Evolutionary conservation across 2,329 filamentous ascomycete species (phyloP).

Genomic region (Penicillium sp.): DNA sequence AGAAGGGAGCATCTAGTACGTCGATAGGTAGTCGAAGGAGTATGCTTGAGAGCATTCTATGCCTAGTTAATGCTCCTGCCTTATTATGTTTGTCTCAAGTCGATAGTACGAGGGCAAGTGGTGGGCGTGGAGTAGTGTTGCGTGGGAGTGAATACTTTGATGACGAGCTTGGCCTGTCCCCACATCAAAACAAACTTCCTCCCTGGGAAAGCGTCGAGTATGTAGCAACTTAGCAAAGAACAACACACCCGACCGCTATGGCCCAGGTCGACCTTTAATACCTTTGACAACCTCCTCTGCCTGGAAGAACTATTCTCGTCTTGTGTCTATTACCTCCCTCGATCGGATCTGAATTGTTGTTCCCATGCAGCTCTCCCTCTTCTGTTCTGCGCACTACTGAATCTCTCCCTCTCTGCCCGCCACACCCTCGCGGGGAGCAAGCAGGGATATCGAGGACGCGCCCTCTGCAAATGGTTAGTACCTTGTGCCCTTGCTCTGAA

Average conservation of each 20-base stretch:
- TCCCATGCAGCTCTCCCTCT: constrained; percentile 9
- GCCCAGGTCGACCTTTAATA: background rate
- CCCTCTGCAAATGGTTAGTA: constrained; percentile 15
- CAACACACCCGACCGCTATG: background rate
- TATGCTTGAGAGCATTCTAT: background rate
- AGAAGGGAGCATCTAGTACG: constrained; percentile 4
- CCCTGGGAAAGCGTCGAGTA: constrained; percentile 28
- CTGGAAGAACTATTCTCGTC: background rate
- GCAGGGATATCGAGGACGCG: constrained; percentile 16
- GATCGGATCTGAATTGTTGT: background rate
- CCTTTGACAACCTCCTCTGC: background rate
- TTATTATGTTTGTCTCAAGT: background rate
- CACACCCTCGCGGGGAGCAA: constrained; percentile 15
- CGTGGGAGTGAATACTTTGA: constrained; percentile 13
- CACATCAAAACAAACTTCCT: constrained; percentile 26
- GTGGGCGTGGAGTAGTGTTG: background rate
- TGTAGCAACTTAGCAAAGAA: constrained; percentile 5
- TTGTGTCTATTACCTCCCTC: background rate
- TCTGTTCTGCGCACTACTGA: background rate
- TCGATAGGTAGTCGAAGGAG: constrained; percentile 5
- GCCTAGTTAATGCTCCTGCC: background rate
- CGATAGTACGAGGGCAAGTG: background rate
- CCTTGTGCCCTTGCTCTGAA: constrained; percentile 9
- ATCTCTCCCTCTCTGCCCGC: constrained; percentile 4
- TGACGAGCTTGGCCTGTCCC: background rate